A percentile compares a stretch with the other conserved stretches of the same genome.
Evolutionary conservation across 2,329 filamentous ascomycete species (phyloP).

Genomic region (Elsinoe australis): DNA sequence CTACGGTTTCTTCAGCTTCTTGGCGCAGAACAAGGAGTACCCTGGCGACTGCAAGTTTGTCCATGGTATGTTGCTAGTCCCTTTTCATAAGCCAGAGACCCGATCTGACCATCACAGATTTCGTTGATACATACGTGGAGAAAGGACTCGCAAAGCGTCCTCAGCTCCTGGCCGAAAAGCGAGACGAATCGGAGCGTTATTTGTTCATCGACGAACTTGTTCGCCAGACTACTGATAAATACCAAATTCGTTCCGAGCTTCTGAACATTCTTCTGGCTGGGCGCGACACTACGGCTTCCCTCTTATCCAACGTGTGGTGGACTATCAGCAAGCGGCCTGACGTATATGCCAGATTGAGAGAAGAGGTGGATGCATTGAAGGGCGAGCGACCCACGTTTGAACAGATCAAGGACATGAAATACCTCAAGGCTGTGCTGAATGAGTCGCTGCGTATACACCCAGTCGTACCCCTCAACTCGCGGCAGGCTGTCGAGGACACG

Average conservation of each 20-base stretch:
- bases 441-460: slow-evolving; percentile 74
- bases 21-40: slow-evolving; percentile 32
- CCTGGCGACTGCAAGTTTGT: slow-evolving; percentile 35
- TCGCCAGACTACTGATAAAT: slow-evolving; percentile 40
- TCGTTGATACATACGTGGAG: slow-evolving; percentile 44
- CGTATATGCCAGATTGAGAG: slow-evolving; percentile 27
- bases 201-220: slow-evolving; percentile 45
- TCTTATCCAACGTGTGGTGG: slow-evolving; percentile 42
- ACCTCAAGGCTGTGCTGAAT: slow-evolving; percentile 56
- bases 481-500: slow-evolving; percentile 63
- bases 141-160: slow-evolving; percentile 34
- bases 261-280: slow-evolving; percentile 48
- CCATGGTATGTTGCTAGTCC: slow-evolving; percentile 19
- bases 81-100: background rate
- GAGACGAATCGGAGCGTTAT: slow-evolving; percentile 33
- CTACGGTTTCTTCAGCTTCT: slow-evolving; percentile 18
- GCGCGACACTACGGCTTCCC: slow-evolving; percentile 47
- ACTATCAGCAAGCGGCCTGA: slow-evolving; percentile 28
- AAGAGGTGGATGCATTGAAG: slow-evolving; percentile 26
- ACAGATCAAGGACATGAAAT: slow-evolving; percentile 32
- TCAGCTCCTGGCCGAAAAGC: slow-evolving; percentile 29
- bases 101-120: slow-evolving; percentile 29
- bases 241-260: slow-evolving; percentile 42
- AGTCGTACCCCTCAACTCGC: slow-evolving; percentile 70
- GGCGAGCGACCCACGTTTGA: slow-evolving; percentile 39